Evolutionary conservation across 176 grass and related monocot genomes (phyloP), one percentile per base, ranked within the genome.

Genomic region (Rhipidocladum racemiflorum): DNA sequence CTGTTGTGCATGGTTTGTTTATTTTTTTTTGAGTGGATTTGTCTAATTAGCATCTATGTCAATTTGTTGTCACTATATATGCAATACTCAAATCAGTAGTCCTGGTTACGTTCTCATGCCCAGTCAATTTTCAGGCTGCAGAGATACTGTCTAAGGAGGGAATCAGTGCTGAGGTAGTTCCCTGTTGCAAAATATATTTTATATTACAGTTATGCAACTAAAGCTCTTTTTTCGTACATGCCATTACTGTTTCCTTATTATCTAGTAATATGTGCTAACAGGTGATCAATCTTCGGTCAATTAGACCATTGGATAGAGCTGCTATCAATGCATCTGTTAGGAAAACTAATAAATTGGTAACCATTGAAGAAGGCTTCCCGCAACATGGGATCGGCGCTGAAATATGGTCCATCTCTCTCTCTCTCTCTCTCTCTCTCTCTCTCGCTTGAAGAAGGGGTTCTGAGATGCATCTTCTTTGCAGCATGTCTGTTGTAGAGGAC

Each of bases 231-330:
- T 9, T 1, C 0, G 0, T 24, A 25, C 49, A 74, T 4, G 2
- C 66, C 36, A 67, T 78, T 9, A 18, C 1, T 18, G 0, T 68
- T 83, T 67, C 21, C 79, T 86, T 74, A 83, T 69, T 34, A 1
- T 76, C 21, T 70, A 51, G 5, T 62, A 69, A 75, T 79, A 61
- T 83, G 1, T 89, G 40, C 61, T 69, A 83, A 75, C 72, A 99
- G 97, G 91, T 99, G 65, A 99, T 99, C 82, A 99, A 99, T 82
- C 89, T 99, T 77, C 89, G 93, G 18, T 96, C 97, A 62, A 82
- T 99, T 78, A 92, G 97, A 83, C 97, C 97, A n/a, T 60, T 96
- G 66, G 97, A 99, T 85, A 93, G 87, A 84, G 79, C 76, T 71
- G 81, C 97, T 49, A 96, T 99, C 80, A 99, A 96, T 87, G 80